Evolutionary conservation across 2,329 filamentous ascomycete genomes (phyloP), one percentile per base, ranked within the genome.

Genomic region (Graphilbum fragrans): DNA sequence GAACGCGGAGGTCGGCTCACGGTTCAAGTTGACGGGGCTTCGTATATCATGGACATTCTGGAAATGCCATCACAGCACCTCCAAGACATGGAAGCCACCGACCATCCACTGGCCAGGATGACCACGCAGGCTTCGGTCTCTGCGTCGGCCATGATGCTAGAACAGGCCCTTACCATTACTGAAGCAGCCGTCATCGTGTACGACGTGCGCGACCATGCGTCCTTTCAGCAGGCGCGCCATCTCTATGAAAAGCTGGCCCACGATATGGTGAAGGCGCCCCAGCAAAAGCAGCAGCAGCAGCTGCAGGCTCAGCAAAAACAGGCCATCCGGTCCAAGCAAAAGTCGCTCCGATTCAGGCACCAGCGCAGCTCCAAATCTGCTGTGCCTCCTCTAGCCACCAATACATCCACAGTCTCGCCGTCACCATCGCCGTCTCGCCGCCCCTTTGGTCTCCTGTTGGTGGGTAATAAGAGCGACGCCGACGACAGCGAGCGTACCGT

Each of bases 141-240:
- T 6, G 20, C 41, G 2, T 38, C 41, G 2, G 37, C 36, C 33
- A 51, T 55, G 20, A 52, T 55, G 27, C 56, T 65, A n/a, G 52
- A 52, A 12, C 56, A 63, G 31, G 62, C 62, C 2, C 49, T 63
- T 18, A 50, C 51, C 40, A 59, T 63, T 35, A 65, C 63, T n/a
- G 61, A 65, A 33, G 62, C 59, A 5, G 61, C 58, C 3, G 47
- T 64, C 2, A 45, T 61, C 2, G 48, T 61, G n/a, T 61, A 61
- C 49, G 54, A 55, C 42, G 51, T 57, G n/a, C 43, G 46, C 34
- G 52, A 57, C 33, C 35, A 45, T 5, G 41, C 48, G 14, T 58
- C 58, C 1, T 52, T 60, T 12, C 46, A 40, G 4, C 50, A 55
- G 16, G 52, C 52, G 11, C 37, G 39, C n/a, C 45, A 47, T 12